phyloP scores from a whole-genome alignment of 2,329 filamentous ascomycete genomes.

The Cordyceps sp. region DNA sequence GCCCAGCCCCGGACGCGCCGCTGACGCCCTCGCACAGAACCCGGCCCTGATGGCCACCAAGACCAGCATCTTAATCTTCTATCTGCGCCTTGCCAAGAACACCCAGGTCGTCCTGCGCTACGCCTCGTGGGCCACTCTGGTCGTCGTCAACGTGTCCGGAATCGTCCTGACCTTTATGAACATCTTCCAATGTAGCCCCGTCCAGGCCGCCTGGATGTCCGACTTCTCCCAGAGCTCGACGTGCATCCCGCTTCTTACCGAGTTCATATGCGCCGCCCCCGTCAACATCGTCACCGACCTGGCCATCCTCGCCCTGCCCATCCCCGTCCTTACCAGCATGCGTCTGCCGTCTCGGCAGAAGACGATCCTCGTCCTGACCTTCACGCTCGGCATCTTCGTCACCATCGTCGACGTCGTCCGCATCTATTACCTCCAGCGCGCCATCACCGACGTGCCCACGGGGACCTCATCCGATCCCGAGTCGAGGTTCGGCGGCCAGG shows the following conservation, averaged over 20 bases:
- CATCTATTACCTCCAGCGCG: slow-evolving; percentile 77
- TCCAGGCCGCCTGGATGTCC: slow-evolving; percentile 49
- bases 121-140: slow-evolving; percentile 66
- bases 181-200: slow-evolving; percentile 69
- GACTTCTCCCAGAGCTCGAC: slow-evolving; percentile 13
- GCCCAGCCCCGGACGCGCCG: not conserved
- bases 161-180: slow-evolving; percentile 70
- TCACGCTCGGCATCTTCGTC: slow-evolving; percentile 74
- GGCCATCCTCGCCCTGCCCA: slow-evolving; percentile 71
- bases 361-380: slow-evolving; percentile 71
- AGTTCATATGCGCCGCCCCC: slow-evolving; percentile 61
- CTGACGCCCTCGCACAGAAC: slow-evolving; percentile 35
- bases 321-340: slow-evolving; percentile 79
- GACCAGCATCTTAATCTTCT: slow-evolving; percentile 84
- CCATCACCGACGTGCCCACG: slow-evolving; percentile 29
- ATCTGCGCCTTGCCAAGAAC: slow-evolving; percentile 65
- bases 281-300: slow-evolving; percentile 87
- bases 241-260: slow-evolving; percentile 42
- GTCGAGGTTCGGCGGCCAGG: slow-evolving; percentile 32
- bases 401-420: slow-evolving; percentile 76
- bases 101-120: slow-evolving; percentile 60
- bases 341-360: slow-evolving; percentile 74
- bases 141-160: slow-evolving; percentile 64
- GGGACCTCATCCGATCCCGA: slow-evolving; percentile 17
- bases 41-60: slow-evolving; percentile 83